Base-by-base conservation (phyloP, 306 rosid genomes). In the Trifolium fragiferum region DNA sequence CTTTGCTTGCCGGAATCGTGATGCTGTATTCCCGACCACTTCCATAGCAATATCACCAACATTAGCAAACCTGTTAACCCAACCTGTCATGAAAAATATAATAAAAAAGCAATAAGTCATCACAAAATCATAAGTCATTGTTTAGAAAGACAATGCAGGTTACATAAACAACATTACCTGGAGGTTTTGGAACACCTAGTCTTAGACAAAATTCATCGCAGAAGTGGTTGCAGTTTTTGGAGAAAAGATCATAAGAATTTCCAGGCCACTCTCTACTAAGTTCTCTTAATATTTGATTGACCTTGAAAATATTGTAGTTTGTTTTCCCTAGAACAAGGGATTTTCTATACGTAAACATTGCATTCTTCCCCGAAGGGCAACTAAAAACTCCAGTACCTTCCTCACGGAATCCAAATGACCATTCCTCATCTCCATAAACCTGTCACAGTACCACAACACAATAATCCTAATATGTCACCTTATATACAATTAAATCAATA, bases 31-130 rank as follows among this genome's bases (percentile, higher is more conserved):
- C 68, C 84, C 93, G 25, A 91, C 95, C 30, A 87, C 87, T 81
- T 89, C 93, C 85, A 86, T 75, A 58, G 91, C 93, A 78, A 88
- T 76, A 80, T 93, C 98, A 70, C 91, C 96, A 44, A 94, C 93
- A 75, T 93, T 84, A 60, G 96, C 98, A 86, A 93, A 93, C 73
- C 98, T 93, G 72, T 93, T 93, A 72, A 93, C 93, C 98, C 98
- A 93, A 63, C 95, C 98, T 93, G 89, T 76, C 21, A 80, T 20
- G 40, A 46, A 74, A 62, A 35, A 25, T 30, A 18, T 54, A 19
- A 9, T 30, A 27, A 30, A 60, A 30, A 73, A 27, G 14, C 54
- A 20, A 84, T 40, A 41, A 64, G 80, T 35, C 57, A 51, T 51
- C 12, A 18, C 13, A 18, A 51, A 51, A 8, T 18, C n/a, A n/a